Evolutionary conservation across 2,329 filamentous ascomycete genomes (phyloP), one percentile per base, ranked within the genome.

Genomic region (Lasiodiplodia gonubiensis): DNA sequence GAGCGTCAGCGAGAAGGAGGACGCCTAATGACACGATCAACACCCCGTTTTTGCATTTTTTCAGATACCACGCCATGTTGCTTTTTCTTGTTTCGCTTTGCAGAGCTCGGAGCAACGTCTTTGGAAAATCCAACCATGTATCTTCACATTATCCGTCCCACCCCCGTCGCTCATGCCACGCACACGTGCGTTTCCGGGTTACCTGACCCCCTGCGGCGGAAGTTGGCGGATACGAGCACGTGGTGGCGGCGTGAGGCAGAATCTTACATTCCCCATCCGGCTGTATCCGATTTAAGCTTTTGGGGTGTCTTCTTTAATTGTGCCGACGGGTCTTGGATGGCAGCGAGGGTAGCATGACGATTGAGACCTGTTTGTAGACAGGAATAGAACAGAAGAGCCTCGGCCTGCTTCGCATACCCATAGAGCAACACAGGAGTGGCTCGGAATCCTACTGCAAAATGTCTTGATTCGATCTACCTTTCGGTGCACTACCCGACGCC

Each of bases 1-100:
- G 66, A 66, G 64, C 54, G 64, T 53, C 52, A 66, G 64, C 16
- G 64, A 66, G 42, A 66, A 66, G 64, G 64, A 66, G 54, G 64
- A 66, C 42, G 53, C 53, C 14, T 65, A 65, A 60, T 25, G 59
- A 63, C 59, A 63, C 21, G 59, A 51, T n/a, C n/a, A n/a, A n/a
- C n/a, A n/a, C n/a, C n/a, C 30, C 21, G 48, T 54, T 54, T 14
- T 39, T 65, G 63, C 52, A 33, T 65, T 65, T 55, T 61, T 51
- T 23, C 59, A 63, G 59, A 63, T 63, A 63, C 59, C 59, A 63
- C 59, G 59, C 59, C 30, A 63, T 63, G 59, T 63, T 63, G 46
- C 18, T 27, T 59, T 37, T 57, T 60, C 37, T 16, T 37, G 12
- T 61, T 61, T 61, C 39, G 16, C 57, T 63, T 33, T 37, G 35